These are phyloP conservation scores for Dionaea muscipula DNA, from an alignment of 179 eudicot genomes.

Conservation along the genomic window DNA sequence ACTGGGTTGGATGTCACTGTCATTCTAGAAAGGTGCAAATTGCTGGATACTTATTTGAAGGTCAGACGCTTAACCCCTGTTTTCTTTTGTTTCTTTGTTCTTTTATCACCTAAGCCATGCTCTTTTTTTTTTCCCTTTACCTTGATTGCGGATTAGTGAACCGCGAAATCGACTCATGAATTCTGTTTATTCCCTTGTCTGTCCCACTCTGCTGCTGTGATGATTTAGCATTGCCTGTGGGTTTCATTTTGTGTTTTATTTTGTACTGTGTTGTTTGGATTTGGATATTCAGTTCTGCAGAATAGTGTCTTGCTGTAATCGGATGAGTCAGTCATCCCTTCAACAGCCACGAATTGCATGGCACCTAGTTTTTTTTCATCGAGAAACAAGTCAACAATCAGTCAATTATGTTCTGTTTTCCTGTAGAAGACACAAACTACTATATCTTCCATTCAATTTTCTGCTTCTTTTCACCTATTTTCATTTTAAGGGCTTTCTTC, in stretches of 20 bases:
- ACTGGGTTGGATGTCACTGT: slow-evolving; percentile 82
- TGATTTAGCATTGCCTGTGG: background rate
- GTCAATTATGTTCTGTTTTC: no score
- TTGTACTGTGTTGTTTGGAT: background rate
- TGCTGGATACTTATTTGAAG: slow-evolving; percentile 88
- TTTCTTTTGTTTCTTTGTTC: slow-evolving; percentile 4
- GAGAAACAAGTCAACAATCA: no score
- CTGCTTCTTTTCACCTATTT: background rate
- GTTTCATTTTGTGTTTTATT: background rate
- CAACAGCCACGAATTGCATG: no score
- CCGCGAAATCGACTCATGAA: no score
- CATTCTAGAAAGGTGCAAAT: slow-evolving; percentile 83
- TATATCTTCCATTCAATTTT: no score
- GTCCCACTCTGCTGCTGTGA: background rate
- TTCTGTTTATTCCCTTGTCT: background rate
- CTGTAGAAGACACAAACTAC: no score
- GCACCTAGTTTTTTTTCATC: no score
- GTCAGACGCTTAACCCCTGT: slow-evolving; percentile 21
- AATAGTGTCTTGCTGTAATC: background rate
- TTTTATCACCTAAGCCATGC: background rate
- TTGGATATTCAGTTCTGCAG: background rate
- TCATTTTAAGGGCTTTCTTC: background rate
- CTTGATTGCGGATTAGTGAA: no score
- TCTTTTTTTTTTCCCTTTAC: no score
- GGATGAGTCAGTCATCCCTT: no score